A percentile compares a stretch with the other conserved stretches of the same genome.
phyloP scores from a whole-genome alignment of 164 flowering plant species.

The Dillenia turbinata region DNA sequence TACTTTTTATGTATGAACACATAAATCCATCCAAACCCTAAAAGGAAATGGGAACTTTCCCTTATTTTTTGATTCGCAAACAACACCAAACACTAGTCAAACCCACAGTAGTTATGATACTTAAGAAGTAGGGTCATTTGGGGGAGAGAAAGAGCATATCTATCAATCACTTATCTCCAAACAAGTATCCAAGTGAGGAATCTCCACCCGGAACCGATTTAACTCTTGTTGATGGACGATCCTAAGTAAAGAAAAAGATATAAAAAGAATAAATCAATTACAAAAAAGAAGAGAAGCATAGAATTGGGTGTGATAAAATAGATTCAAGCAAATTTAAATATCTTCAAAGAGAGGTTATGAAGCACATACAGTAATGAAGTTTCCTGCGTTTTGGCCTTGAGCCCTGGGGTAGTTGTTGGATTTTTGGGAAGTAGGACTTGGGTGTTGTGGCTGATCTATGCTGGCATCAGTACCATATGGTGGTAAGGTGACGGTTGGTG shows the following conservation, averaged over 20 bases:
- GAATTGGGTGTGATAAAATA: neutral
- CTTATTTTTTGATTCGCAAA: too few species aligned
- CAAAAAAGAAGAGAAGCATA: too few species aligned
- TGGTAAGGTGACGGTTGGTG: conserved; percentile 5
- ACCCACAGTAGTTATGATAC: too few species aligned
- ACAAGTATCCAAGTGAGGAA: conserved; percentile 46
- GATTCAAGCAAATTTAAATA: too few species aligned
- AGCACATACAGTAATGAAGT: conserved; percentile 30
- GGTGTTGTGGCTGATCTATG: conserved; percentile 2
- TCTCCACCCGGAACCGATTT: conserved; percentile 41
- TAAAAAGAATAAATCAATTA: neutral
- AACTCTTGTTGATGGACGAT: conserved; percentile 46
- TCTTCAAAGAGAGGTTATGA: neutral
- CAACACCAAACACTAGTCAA: too few species aligned
- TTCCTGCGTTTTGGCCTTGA: conserved; percentile 28
- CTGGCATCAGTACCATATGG: conserved; percentile 21
- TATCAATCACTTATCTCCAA: conserved; percentile 31
- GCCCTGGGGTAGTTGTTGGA: conserved; percentile 23
- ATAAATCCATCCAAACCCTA: too few species aligned
- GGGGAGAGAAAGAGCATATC: too few species aligned
- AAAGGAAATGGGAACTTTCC: too few species aligned
- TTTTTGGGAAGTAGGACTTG: conserved; percentile 9
- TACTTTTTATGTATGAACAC: too few species aligned
- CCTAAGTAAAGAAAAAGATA: conserved; percentile 15
- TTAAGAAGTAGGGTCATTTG: too few species aligned